These are phyloP conservation scores for Ophidiomyces ophidiicola DNA, from an alignment of 2,329 filamentous ascomycete genomes.

Conservation along the genomic window DNA sequence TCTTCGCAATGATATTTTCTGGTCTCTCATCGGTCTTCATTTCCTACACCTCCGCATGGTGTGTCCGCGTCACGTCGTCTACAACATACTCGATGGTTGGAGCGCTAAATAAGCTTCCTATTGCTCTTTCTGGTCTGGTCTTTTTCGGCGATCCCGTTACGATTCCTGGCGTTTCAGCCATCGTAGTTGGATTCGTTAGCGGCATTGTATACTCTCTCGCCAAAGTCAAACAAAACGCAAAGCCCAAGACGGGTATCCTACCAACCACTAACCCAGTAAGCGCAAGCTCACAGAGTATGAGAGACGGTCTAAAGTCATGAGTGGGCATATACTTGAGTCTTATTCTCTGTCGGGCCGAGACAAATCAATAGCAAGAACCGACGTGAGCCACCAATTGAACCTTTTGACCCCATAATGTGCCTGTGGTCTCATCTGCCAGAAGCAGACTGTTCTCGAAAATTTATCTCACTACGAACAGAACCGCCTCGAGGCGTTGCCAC, in stretches of 20 bases:
- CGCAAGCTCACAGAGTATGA: slow-evolving; percentile 80
- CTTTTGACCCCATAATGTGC: too few species aligned
- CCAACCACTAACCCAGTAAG: slow-evolving; percentile 63
- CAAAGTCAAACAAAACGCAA: slow-evolving; percentile 66
- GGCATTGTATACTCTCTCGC: slow-evolving; percentile 82
- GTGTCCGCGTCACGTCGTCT: slow-evolving; percentile 89
- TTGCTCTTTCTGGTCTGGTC: slow-evolving; percentile 79
- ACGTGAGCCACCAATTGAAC: too few species aligned
- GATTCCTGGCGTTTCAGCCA: slow-evolving; percentile 80
- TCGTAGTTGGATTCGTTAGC: slow-evolving; percentile 79
- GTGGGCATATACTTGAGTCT: slow-evolving; percentile 1
- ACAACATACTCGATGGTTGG: slow-evolving; percentile 99
- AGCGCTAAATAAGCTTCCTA: slow-evolving; percentile 92
- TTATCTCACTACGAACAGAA: too few species aligned
- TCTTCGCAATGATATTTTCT: slow-evolving; percentile 85
- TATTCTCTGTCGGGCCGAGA: too few species aligned
- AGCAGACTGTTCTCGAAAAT: too few species aligned
- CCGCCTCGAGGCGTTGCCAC: too few species aligned
- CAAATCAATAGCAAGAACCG: too few species aligned
- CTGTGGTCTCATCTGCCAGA: too few species aligned
- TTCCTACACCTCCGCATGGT: slow-evolving; percentile 99
- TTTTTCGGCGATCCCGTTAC: slow-evolving; percentile 95
- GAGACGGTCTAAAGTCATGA: slow-evolving; percentile 66
- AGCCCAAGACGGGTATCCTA: slow-evolving; percentile 54
- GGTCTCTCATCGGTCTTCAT: slow-evolving; percentile 92